Conservation (phyloP, 176 grass and related monocot genomes). For the Chrysopogon serrulatus region DNA sequence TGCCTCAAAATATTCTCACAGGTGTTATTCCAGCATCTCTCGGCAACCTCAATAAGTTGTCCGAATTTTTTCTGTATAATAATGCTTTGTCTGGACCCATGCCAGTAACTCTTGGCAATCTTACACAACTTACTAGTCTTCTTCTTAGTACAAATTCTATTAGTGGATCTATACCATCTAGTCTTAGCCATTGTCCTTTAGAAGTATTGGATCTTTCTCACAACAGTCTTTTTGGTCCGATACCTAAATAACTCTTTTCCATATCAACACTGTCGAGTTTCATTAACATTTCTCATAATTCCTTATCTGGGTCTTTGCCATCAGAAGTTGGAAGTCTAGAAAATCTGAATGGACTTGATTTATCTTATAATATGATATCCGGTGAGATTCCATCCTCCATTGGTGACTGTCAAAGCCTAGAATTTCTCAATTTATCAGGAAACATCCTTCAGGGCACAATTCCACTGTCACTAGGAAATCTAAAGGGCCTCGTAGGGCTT, state of each 20-base stretch:
- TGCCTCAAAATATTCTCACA: background rate
- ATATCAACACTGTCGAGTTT: conserved; percentile 19
- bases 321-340: conserved; percentile 20
- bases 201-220: conserved; percentile 26
- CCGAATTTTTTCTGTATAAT: background rate
- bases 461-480: conserved; percentile 5
- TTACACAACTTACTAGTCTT: conserved; percentile 11
- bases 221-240: conserved; percentile 27
- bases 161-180: conserved; percentile 6
- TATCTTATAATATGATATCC: conserved; percentile 46
- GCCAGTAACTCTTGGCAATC: conserved; percentile 2
- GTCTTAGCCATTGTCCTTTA: conserved; percentile 7
- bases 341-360: conserved; percentile 15
- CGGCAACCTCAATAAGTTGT: conserved; percentile 1
- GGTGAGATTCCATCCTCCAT: conserved; percentile 40
- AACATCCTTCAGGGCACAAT: conserved; percentile 40
- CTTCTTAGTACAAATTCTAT: background rate
- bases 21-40: conserved; percentile 1
- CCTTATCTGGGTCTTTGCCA: conserved; percentile 32
- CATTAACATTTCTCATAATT: conserved; percentile 39
- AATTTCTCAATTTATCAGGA: conserved; percentile 26
- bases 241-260: conserved; percentile 43
- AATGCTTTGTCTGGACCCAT: conserved; percentile 19
- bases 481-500: conserved; percentile 28
- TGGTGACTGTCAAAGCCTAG: conserved; percentile 21